Percentiles rank a stretch among this genome's conserved stretches.
phyloP scores from a whole-genome alignment of 495 filamentous ascomycete genomes.

The Durotheca rogersii region DNA sequence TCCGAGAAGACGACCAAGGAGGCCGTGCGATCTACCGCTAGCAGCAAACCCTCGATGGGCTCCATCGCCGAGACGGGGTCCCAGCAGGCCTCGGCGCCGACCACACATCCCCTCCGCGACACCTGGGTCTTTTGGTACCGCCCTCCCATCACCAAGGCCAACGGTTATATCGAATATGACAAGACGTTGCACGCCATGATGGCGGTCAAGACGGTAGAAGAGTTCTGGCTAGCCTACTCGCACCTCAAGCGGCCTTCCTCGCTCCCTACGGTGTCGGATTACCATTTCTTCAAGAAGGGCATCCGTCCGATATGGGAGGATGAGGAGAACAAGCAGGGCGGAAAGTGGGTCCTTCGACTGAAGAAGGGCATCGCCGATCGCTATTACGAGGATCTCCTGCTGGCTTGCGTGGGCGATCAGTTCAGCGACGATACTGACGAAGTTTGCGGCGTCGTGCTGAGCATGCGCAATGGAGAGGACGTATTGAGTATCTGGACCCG shows the following conservation, averaged over 20 bases:
- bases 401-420: constrained; percentile 91
- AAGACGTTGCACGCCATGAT: constrained; percentile 90
- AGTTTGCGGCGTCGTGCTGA: constrained; percentile 90
- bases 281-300: constrained; percentile 96
- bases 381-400: constrained; percentile 94
- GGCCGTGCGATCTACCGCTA: constrained; percentile 45
- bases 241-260: constrained; percentile 87
- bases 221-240: constrained; percentile 89
- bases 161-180: constrained; percentile 92
- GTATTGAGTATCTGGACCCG: constrained; percentile 97
- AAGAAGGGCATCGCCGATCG: constrained; percentile 96
- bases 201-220: constrained; percentile 76
- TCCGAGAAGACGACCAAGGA: constrained; percentile 57
- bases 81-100: constrained; percentile 26
- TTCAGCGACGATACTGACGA: constrained; percentile 93
- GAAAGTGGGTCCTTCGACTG: constrained; percentile 94
- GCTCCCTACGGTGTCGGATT: constrained; percentile 91
- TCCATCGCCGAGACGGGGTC: constrained; percentile 44
- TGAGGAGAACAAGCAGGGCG: constrained; percentile 90
- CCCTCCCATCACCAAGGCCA: constrained; percentile 83
- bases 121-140: constrained; percentile 98
- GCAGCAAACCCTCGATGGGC: constrained; percentile 44
- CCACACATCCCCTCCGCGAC: constrained; percentile 68
- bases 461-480: constrained; percentile 92
- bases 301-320: constrained; percentile 98